Evolutionary conservation across 805 yeast species (phyloP), one percentile per base, ranked within the genome.

Genomic region (Saccharomycopsis schoenii): DNA sequence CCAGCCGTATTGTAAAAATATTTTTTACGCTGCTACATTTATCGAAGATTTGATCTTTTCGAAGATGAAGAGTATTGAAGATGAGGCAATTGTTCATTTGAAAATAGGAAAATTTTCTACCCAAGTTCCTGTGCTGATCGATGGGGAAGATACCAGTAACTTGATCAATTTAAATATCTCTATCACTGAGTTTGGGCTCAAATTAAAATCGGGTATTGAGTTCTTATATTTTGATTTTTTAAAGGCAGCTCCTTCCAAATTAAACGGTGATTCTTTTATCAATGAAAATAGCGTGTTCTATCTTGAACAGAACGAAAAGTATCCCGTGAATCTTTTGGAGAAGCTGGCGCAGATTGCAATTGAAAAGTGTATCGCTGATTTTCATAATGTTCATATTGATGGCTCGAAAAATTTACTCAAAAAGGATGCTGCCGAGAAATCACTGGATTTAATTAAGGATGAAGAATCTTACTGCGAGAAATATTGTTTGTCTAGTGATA

Each of bases 151-250:
- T 15, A 56, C 58, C 6, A 41, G 24, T n/a, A 21, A 51, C 15
- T 50, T 55, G 19, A 42, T 17, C 6, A 72, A 72, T 59, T 72
- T 80, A 11, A 77, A 77, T 51, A 68, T 82, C 41, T 69, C 73
- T 0, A 77, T 83, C 78, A 86, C 82, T 63, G 88, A 84, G 64
- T 75, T 79, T 3, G 87, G 87, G 0, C 68, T 79, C 25, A 79
- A 77, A 63, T 64, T 80, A 25, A 84, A 83, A 68, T 74, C 80
- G 0, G 83, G 85, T 1, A 77, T 83, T 61, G 69, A 77, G 41
- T 74, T 80, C 5, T 74, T 68, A 54, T 79, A 76, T 66, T 70
- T 80, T 47, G 82, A 80, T 62, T 64, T 47, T 24, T 68, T 58
- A n/a, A 61, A 61, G 37, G 56, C 63, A 8, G 21, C 54, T 8